phyloP scores from a whole-genome alignment of 1,284 basidiomycete genomes.

The Malassezia pachydermatis region DNA sequence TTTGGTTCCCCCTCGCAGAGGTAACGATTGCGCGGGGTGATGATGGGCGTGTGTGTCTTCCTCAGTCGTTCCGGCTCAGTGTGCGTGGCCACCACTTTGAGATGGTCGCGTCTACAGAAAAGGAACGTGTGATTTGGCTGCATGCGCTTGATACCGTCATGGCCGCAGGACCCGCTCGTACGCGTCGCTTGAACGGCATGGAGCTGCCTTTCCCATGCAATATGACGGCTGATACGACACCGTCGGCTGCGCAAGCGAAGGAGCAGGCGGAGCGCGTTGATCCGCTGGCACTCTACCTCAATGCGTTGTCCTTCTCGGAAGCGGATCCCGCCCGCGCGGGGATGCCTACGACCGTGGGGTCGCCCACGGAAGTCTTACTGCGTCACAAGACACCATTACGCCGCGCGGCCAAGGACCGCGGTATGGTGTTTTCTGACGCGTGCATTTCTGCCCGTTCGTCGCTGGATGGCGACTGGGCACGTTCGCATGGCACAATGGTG shows the following conservation, averaged over 20 bases:
- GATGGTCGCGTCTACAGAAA: constrained; percentile 33
- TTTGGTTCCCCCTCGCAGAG: constrained; percentile 44
- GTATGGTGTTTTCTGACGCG: constrained; percentile 41
- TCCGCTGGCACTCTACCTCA: constrained; percentile 1
- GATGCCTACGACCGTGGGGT: background rate
- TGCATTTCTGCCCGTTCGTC: constrained; percentile 31
- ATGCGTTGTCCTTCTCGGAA: background rate
- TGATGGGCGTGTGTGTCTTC: constrained; percentile 28
- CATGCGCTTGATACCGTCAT: constrained; percentile 30
- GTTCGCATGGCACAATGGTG: background rate
- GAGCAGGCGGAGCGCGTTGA: too few relatives aligned
- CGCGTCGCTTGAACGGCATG: constrained; percentile 20
- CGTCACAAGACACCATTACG: constrained; percentile 35
- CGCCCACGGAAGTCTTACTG: constrained; percentile 26
- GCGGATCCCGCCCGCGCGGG: background rate
- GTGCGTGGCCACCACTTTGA: constrained; percentile 44
- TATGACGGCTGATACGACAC: constrained; percentile 5
- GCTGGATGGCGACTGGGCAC: constrained; percentile 16
- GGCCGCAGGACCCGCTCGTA: constrained; percentile 19
- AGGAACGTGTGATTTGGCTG: constrained; percentile 38
- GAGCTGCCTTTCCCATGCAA: constrained; percentile 34
- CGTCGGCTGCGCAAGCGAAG: background rate
- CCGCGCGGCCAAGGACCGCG: constrained; percentile 33
- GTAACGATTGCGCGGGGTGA: constrained; percentile 25
- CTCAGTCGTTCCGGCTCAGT: constrained; percentile 35